Conservation (phyloP, 2,329 filamentous ascomycete genomes). For the Ophiostoma populinum region DNA sequence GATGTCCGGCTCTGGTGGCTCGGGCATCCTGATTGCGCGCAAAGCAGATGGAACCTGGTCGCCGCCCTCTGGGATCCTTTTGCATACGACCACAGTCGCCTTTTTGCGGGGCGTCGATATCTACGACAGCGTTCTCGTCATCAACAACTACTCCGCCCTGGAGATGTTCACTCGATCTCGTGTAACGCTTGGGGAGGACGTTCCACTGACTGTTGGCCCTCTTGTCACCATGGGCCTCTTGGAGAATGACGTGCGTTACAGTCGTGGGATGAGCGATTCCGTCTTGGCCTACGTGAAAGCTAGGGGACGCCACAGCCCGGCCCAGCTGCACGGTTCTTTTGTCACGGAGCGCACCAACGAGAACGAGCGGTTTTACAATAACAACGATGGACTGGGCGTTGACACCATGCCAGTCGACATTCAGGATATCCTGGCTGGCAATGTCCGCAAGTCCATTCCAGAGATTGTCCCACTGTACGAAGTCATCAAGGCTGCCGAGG, state of each 20-base stretch:
- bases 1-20: slow-evolving; percentile 80
- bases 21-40: slow-evolving; percentile 69
- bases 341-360: slow-evolving; percentile 39
- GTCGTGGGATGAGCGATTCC: slow-evolving; percentile 32
- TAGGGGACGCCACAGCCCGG: slow-evolving; percentile 35
- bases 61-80: slow-evolving; percentile 74
- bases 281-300: slow-evolving; percentile 43
- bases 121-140: slow-evolving; percentile 87
- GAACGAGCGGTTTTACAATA: slow-evolving; percentile 40
- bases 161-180: slow-evolving; percentile 68
- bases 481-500: slow-evolving; percentile 77
- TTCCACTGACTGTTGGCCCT: slow-evolving; percentile 25
- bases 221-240: slow-evolving; percentile 38
- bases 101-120: slow-evolving; percentile 88
- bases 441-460: slow-evolving; percentile 34
- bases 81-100: slow-evolving; percentile 76
- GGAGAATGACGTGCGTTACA: slow-evolving; percentile 29
- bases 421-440: slow-evolving; percentile 39
- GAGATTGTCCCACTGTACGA: slow-evolving; percentile 50
- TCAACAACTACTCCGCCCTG: slow-evolving; percentile 71
- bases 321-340: slow-evolving; percentile 38
- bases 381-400: slow-evolving; percentile 11
- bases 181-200: slow-evolving; percentile 40
- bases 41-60: slow-evolving; percentile 54
- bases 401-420: slow-evolving; percentile 23